Evolutionary conservation across 1,139 yeast genomes (phyloP).

Genomic region (Magnusiomyces clavatus): DNA sequence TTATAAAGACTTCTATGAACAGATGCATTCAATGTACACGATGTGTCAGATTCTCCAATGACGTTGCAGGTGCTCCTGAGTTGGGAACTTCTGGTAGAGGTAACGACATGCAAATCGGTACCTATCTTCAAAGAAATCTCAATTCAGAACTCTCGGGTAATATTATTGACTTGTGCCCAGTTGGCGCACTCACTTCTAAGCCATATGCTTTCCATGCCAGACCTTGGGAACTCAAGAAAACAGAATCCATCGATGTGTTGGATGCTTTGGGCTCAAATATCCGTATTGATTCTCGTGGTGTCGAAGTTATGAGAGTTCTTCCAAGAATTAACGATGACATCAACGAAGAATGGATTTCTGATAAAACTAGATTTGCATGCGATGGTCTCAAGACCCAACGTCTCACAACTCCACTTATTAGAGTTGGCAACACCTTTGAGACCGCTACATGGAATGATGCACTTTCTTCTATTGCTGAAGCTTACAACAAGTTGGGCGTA

Average conservation of each 20-base stretch:
- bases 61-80: slow-evolving; percentile 90
- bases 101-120: slow-evolving; percentile 87
- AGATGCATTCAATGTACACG: slow-evolving; percentile 91
- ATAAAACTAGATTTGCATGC: slow-evolving; percentile 77
- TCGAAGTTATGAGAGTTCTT: slow-evolving; percentile 80
- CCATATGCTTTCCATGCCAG: slow-evolving; percentile 89
- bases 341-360: slow-evolving; percentile 90
- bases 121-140: slow-evolving; percentile 77
- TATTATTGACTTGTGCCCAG: slow-evolving; percentile 84
- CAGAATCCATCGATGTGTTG: slow-evolving; percentile 79
- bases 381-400: slow-evolving; percentile 87
- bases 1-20: slow-evolving; percentile 86
- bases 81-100: slow-evolving; percentile 88
- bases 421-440: slow-evolving; percentile 62
- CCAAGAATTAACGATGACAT: slow-evolving; percentile 83
- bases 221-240: slow-evolving; percentile 90
- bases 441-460: slow-evolving; percentile 89
- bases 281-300: slow-evolving; percentile 81
- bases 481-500: slow-evolving; percentile 52
- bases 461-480: slow-evolving; percentile 59
- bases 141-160: slow-evolving; percentile 85
- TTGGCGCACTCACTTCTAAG: slow-evolving; percentile 84
- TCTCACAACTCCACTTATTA: slow-evolving; percentile 72
- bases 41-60: slow-evolving; percentile 85
- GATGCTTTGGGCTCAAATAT: slow-evolving; percentile 81